Conservation (phyloP, 176 grass and related monocot genomes). For the Aegilops speltoides region DNA sequence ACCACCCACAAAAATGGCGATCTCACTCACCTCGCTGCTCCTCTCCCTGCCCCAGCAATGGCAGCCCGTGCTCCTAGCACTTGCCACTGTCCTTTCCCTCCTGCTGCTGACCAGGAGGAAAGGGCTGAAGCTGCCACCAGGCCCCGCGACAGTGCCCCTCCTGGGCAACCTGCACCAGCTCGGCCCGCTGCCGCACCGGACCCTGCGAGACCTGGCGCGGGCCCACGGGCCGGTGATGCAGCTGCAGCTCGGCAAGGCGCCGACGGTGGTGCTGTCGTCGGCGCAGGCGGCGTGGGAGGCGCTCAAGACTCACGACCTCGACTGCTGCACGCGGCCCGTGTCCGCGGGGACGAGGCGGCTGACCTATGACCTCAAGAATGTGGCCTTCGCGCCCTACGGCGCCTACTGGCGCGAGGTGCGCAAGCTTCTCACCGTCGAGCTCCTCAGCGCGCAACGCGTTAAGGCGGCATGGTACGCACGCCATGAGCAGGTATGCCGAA, state of each 20-base stretch:
- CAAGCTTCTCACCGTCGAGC: conserved; percentile 39
- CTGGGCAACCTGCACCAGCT: conserved; percentile 57
- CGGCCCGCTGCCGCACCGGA: conserved; percentile 37
- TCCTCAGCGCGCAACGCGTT: conserved; percentile 50
- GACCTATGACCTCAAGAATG: conserved; percentile 17
- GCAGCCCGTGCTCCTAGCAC: background rate
- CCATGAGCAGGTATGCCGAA: no score
- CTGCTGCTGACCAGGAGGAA: background rate
- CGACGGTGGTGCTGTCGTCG: conserved; percentile 50
- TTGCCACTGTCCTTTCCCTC: background rate
- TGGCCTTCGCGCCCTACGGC: conserved; percentile 47
- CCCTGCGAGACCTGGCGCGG: conserved; percentile 33
- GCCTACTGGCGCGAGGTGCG: conserved; percentile 43
- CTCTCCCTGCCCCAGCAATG: background rate
- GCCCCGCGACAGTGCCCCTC: conserved; percentile 24
- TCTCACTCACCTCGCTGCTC: background rate
- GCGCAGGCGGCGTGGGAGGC: conserved; percentile 36
- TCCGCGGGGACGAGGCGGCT: conserved; percentile 17
- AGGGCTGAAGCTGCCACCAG: conserved; percentile 35
- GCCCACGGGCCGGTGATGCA: conserved; percentile 41
- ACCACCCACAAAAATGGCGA: background rate
- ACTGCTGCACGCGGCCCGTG: conserved; percentile 35
- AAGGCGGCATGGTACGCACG: conserved; percentile 27
- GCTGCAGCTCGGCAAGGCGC: conserved; percentile 41
- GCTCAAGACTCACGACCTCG: conserved; percentile 44